phyloP scores from a whole-genome alignment of 768 basidiomycete genomes.

The Tubosaeta brunneosetosa region DNA sequence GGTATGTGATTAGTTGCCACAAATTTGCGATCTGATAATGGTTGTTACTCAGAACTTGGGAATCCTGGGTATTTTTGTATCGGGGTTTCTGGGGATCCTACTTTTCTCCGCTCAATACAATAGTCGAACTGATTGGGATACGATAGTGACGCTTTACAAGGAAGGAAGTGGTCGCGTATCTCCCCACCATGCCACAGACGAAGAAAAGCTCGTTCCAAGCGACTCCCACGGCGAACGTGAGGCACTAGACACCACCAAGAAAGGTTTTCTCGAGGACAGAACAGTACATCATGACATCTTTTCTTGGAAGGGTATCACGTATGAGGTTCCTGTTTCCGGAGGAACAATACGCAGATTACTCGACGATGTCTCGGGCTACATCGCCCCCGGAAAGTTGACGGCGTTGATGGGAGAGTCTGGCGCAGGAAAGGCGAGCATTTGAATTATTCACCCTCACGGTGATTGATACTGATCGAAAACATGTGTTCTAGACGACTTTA shows the following conservation, averaged over 20 bases:
- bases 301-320: slow-evolving; percentile 71
- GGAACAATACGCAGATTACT: slow-evolving; percentile 39
- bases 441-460: not conserved
- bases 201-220: slow-evolving; percentile 9
- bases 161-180: not conserved
- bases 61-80: slow-evolving; percentile 41
- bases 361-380: slow-evolving; percentile 45
- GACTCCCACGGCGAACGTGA: not conserved
- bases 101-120: slow-evolving; percentile 36
- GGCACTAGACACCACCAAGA: not conserved
- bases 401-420: slow-evolving; percentile 47
- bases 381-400: slow-evolving; percentile 46
- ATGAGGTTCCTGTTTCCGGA: slow-evolving; percentile 47
- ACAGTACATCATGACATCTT: slow-evolving; percentile 49
- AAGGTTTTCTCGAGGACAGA: slow-evolving; percentile 11
- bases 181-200: slow-evolving; percentile 8
- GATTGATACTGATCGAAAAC: not conserved
- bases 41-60: slow-evolving; percentile 34
- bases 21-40: not conserved
- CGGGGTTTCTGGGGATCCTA: slow-evolving; percentile 34
- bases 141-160: slow-evolving; percentile 27
- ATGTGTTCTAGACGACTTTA: slow-evolving; percentile 45
- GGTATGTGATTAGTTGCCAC: slow-evolving; percentile 30
- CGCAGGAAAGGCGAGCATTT: slow-evolving; percentile 24
- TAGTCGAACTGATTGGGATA: slow-evolving; percentile 25